Percentiles rank a stretch among this genome's conserved stretches.
Evolutionary conservation across 495 filamentous ascomycete genomes (phyloP).

Genomic region (Darksidea phi): DNA sequence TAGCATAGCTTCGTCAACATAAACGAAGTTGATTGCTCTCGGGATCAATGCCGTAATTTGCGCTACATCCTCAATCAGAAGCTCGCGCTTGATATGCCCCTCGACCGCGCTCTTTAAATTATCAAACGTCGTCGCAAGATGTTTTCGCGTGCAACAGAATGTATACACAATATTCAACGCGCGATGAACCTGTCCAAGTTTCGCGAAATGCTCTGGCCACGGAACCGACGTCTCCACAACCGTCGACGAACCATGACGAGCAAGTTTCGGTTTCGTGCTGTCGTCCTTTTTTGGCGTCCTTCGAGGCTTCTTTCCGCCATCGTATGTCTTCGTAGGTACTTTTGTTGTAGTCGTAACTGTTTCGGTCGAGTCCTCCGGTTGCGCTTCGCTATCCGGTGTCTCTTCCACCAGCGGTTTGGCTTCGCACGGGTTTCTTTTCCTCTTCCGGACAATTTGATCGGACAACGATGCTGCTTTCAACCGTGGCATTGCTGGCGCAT

Average conservation of each 20-base stretch:
- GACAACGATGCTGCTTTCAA: conserved; percentile 58
- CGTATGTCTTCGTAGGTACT: conserved; percentile 55
- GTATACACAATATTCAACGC: conserved; percentile 92
- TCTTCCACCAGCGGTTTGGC: conserved; percentile 17
- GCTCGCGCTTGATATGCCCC: conserved; percentile 67
- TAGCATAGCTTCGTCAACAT: conserved; percentile 77
- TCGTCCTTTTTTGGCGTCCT: conserved; percentile 38
- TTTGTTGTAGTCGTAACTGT: conserved; percentile 38
- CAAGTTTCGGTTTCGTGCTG: conserved; percentile 38
- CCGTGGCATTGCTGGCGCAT: conserved; percentile 49
- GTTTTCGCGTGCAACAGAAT: conserved; percentile 89
- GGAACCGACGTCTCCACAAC: conserved; percentile 51
- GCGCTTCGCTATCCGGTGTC: conserved; percentile 3
- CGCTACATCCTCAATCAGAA: conserved; percentile 76
- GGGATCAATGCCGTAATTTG: conserved; percentile 76
- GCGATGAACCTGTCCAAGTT: conserved; percentile 71
- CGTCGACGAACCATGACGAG: conserved; percentile 46
- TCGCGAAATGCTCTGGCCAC: conserved; percentile 74
- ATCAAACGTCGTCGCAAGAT: conserved; percentile 85
- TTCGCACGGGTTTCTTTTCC: conserved; percentile 51
- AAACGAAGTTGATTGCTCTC: conserved; percentile 74
- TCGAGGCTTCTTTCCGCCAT: conserved; percentile 54
- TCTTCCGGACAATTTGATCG: conserved; percentile 53
- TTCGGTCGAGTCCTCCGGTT: conserved; percentile 8
- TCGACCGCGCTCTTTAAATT: conserved; percentile 84